phyloP scores from a whole-genome alignment of 805 yeast species.

The Metschnikowia sp. region DNA sequence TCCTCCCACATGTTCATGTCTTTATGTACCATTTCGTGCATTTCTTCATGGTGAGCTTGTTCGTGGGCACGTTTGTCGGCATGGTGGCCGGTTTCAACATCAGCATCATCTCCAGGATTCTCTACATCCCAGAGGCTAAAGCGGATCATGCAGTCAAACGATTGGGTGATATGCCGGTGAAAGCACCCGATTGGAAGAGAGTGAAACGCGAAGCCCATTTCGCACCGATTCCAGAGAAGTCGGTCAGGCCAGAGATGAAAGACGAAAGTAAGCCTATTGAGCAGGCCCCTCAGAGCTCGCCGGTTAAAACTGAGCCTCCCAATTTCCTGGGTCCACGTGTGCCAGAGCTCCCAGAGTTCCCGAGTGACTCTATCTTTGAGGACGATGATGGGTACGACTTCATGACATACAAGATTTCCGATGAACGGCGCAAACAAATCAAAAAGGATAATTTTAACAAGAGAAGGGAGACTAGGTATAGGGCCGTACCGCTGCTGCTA shows the following conservation, averaged over 20 bases:
- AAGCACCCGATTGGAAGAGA: slow-evolving; percentile 3
- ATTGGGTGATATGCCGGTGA: background rate
- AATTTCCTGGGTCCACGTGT: background rate
- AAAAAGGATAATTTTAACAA: background rate
- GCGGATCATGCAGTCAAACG: background rate
- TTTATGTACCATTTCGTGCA: slow-evolving; percentile 14
- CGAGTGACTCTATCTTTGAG: slow-evolving; percentile 11
- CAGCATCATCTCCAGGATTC: slow-evolving; percentile 6
- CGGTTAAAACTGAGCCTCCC: slow-evolving; percentile 1
- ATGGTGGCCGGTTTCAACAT: slow-evolving; percentile 16
- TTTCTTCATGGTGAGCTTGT: slow-evolving; percentile 15
- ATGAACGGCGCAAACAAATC: background rate
- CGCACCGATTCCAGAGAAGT: background rate
- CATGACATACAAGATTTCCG: slow-evolving; percentile 9
- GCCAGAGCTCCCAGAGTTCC: slow-evolving; percentile 4
- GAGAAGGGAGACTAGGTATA: slow-evolving; percentile 2
- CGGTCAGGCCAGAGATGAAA: background rate
- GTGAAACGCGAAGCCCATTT: slow-evolving; percentile 1
- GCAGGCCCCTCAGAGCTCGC: background rate
- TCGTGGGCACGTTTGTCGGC: slow-evolving; percentile 17
- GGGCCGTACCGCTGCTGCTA: slow-evolving; percentile 5
- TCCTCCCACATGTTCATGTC: slow-evolving; percentile 13
- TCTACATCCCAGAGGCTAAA: slow-evolving; percentile 2
- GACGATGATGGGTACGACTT: slow-evolving; percentile 20
- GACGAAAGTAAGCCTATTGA: background rate